Conservation (phyloP, 2,329 filamentous ascomycete species). For the Neophaeococcomyces aloes region DNA sequence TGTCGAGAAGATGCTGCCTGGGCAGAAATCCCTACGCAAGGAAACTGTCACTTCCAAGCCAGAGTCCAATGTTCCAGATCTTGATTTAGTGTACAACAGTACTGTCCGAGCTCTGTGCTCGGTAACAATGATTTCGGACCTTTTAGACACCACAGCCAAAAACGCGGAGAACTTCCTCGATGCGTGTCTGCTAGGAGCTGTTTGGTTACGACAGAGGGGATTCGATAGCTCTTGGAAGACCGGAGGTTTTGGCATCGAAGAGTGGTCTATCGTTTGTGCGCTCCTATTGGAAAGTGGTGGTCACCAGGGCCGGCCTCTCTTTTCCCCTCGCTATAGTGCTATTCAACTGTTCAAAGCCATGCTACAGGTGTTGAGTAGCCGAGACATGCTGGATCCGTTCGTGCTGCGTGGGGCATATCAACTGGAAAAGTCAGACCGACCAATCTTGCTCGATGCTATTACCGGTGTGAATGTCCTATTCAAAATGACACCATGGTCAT, state of each 20-base stretch:
- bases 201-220: slow-evolving; percentile 83
- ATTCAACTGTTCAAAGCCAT: slow-evolving; percentile 92
- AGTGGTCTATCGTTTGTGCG: slow-evolving; percentile 75
- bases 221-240: slow-evolving; percentile 57
- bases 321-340: slow-evolving; percentile 73
- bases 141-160: slow-evolving; percentile 59
- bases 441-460: slow-evolving; percentile 67
- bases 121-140: slow-evolving; percentile 62
- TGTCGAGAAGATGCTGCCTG: slow-evolving; percentile 57
- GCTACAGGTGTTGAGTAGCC: slow-evolving; percentile 72
- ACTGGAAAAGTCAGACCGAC: slow-evolving; percentile 38
- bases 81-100: slow-evolving; percentile 83
- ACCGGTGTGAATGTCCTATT: slow-evolving; percentile 72
- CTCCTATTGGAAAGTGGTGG: slow-evolving; percentile 70
- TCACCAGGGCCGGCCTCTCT: slow-evolving; percentile 56
- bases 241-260: slow-evolving; percentile 87
- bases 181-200: slow-evolving; percentile 72
- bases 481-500: slow-evolving; percentile 85
- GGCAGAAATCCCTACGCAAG: slow-evolving; percentile 58
- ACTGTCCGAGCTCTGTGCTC: slow-evolving; percentile 68
- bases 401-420: slow-evolving; percentile 35
- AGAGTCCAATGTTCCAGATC: slow-evolving; percentile 16
- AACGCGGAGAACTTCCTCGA: slow-evolving; percentile 66
- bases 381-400: slow-evolving; percentile 61
- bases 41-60: slow-evolving; percentile 29